Conservation (phyloP, 495 filamentous ascomycete species). For the Hamigera avellanea region DNA sequence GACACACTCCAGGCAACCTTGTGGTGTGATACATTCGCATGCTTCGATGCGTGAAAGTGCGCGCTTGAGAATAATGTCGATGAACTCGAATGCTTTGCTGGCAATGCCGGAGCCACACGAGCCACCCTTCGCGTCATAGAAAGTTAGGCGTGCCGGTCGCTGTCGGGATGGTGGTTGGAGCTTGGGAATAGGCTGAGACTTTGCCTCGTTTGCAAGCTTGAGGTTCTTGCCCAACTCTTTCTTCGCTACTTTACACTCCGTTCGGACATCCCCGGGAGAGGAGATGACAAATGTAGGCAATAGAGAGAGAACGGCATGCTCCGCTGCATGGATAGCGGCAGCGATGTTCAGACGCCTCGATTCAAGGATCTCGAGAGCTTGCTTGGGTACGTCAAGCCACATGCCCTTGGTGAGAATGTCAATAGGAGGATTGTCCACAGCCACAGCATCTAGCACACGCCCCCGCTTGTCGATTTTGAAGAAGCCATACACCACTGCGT, state of each 20-base stretch:
- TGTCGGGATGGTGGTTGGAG: constrained; percentile 50
- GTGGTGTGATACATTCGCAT: constrained; percentile 49
- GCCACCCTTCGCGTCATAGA: constrained; percentile 91
- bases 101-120: constrained; percentile 73
- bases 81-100: constrained; percentile 85
- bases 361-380: constrained; percentile 67
- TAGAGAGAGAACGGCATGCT: constrained; percentile 78
- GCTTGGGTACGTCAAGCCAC: constrained; percentile 87
- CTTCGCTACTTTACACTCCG: constrained; percentile 88
- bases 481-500: constrained; percentile 83
- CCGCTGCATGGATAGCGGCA: constrained; percentile 85
- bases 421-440: constrained; percentile 88
- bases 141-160: constrained; percentile 77
- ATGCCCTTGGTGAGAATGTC: constrained; percentile 76
- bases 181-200: constrained; percentile 3
- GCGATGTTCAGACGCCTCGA: constrained; percentile 66
- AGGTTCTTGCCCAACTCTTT: constrained; percentile 38
- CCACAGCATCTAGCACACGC: constrained; percentile 81
- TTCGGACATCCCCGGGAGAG: constrained; percentile 79
- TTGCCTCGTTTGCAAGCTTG: constrained; percentile 15
- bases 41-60: constrained; percentile 67
- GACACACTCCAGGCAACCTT: constrained; percentile 83
- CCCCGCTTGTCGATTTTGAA: constrained; percentile 82
- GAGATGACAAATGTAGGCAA: constrained; percentile 84
- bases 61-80: constrained; percentile 64